Evolutionary conservation across 2,329 filamentous ascomycete species (phyloP).

Genomic region (Botrytis squamosa): DNA sequence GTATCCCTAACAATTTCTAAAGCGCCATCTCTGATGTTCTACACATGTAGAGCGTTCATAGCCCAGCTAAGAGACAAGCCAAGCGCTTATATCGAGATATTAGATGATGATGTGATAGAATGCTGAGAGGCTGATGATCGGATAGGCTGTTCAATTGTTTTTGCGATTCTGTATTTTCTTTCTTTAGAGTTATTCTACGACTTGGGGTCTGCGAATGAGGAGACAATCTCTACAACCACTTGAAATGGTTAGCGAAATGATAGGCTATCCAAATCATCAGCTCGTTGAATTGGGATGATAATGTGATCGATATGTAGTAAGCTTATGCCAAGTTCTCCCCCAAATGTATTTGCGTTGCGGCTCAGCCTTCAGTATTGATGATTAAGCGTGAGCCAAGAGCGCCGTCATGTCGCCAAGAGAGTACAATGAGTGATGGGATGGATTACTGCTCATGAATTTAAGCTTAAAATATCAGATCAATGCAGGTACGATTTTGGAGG

Average conservation of each 20-base stretch:
- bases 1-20: no score
- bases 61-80: no score
- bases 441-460: neutral
- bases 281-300: neutral
- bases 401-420: neutral
- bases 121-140: neutral
- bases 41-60: neutral
- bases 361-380: neutral
- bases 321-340: neutral
- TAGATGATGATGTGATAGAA: neutral
- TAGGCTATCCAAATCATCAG: neutral
- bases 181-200: neutral
- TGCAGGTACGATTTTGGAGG: neutral
- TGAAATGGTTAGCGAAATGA: neutral
- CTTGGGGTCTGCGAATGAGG: neutral
- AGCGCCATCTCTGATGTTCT: neutral
- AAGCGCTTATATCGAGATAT: no score
- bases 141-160: neutral
- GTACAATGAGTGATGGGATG: neutral
- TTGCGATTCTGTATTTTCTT: neutral
- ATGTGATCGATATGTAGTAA: neutral
- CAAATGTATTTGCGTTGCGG: neutral
- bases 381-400: neutral
- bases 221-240: neutral
- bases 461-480: neutral